These are phyloP conservation scores for Zygosaccharomyces siamensis DNA, from an alignment of 805 yeast species.

Conservation along the genomic window DNA sequence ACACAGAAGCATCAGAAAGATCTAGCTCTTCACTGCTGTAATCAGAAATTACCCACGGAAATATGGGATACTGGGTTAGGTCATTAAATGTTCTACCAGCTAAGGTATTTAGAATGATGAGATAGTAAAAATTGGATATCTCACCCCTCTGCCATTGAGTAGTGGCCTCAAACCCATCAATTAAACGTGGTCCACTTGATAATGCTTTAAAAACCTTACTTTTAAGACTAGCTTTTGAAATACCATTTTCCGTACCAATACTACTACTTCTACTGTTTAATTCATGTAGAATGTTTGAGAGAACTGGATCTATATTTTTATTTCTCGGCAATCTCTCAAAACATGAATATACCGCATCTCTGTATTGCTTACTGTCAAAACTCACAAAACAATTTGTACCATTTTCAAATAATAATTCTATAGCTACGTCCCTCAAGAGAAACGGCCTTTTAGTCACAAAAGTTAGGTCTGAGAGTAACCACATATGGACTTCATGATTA, in stretches of 20 bases:
- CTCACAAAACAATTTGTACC: constrained; percentile 70
- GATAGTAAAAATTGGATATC: constrained; percentile 75
- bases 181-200: constrained; percentile 11
- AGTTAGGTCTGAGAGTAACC: constrained; percentile 57
- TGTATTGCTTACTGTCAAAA: constrained; percentile 45
- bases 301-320: constrained; percentile 49
- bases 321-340: constrained; percentile 48
- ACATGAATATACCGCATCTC: constrained; percentile 54
- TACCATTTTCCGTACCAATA: constrained; percentile 32
- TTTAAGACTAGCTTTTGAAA: constrained; percentile 35
- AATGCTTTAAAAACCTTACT: constrained; percentile 43
- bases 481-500: constrained; percentile 47
- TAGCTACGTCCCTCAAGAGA: constrained; percentile 70
- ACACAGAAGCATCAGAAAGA: constrained; percentile 53
- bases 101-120: constrained; percentile 72
- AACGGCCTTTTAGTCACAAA: constrained; percentile 72
- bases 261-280: constrained; percentile 38
- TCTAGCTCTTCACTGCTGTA: constrained; percentile 70
- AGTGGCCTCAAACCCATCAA: constrained; percentile 44
- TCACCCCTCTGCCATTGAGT: constrained; percentile 72
- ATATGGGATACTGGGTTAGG: constrained; percentile 83
- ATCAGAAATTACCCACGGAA: constrained; percentile 88
- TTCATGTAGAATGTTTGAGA: constrained; percentile 49
- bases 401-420: constrained; percentile 69
- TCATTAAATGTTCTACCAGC: constrained; percentile 91